These are phyloP conservation scores for Cyberlindnera samutprakarnensis DNA, from an alignment of 805 yeast genomes.

Conservation along the genomic window DNA sequence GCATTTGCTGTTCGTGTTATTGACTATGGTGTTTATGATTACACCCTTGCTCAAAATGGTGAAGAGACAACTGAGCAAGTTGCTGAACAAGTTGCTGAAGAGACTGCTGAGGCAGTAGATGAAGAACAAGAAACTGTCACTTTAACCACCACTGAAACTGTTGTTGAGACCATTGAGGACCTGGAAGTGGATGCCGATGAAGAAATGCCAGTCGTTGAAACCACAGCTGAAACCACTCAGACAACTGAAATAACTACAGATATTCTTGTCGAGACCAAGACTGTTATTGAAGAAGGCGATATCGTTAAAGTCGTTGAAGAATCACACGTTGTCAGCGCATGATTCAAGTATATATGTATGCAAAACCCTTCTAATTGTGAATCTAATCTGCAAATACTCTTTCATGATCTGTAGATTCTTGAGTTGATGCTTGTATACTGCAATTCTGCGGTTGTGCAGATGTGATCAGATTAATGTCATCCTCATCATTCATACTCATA, in stretches of 20 bases:
- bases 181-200: too few species aligned
- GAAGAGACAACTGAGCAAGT: neutral
- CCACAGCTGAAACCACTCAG: too few species aligned
- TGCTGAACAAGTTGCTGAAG: neutral
- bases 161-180: slow-evolving; percentile 3
- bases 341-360: neutral
- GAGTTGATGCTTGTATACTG: too few species aligned
- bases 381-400: too few species aligned
- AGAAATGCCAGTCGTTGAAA: slow-evolving; percentile 1
- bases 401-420: too few species aligned
- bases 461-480: neutral
- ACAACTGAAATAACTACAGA: too few species aligned
- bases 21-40: too few species aligned
- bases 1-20: too few species aligned
- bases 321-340: slow-evolving; percentile 4
- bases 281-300: slow-evolving; percentile 16
- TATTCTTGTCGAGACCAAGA: slow-evolving; percentile 4
- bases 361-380: too few species aligned
- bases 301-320: slow-evolving; percentile 12
- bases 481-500: slow-evolving; percentile 1
- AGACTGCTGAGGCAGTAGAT: slow-evolving; percentile 1
- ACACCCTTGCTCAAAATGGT: neutral
- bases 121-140: neutral
- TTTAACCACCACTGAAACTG: slow-evolving; percentile 1
- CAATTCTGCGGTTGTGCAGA: neutral